Conservation (phyloP, 2,329 filamentous ascomycete species). For the Penicillium sp. region DNA sequence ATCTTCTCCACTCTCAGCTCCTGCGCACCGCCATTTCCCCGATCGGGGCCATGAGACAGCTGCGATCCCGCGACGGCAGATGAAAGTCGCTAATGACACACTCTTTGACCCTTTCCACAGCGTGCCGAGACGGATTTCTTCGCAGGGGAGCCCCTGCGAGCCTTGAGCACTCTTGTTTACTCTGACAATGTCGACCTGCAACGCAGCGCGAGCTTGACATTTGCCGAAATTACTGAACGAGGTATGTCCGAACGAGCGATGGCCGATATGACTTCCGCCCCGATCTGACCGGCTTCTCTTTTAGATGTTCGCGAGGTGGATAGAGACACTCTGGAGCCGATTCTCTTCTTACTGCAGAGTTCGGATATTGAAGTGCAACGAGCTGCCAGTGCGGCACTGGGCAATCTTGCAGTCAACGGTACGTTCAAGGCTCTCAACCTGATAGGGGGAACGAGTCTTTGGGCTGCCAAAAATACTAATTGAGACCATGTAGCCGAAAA, state of each 20-base stretch:
- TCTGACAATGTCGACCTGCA: slow-evolving; percentile 98
- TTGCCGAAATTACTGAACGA: slow-evolving; percentile 97
- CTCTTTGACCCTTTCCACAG: slow-evolving; percentile 44
- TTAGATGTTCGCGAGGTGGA: slow-evolving; percentile 95
- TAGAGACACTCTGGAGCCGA: slow-evolving; percentile 88
- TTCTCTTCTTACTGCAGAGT: slow-evolving; percentile 89
- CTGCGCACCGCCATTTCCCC: slow-evolving; percentile 23
- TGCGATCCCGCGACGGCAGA: background rate
- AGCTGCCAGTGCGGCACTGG: slow-evolving; percentile 89
- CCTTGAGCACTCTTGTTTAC: slow-evolving; percentile 91
- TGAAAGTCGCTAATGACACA: slow-evolving; percentile 13
- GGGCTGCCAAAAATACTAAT: background rate
- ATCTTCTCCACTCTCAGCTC: slow-evolving; percentile 3
- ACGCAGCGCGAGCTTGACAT: slow-evolving; percentile 93
- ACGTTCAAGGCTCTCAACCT: slow-evolving; percentile 8
- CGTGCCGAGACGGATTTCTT: slow-evolving; percentile 98
- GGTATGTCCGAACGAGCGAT: slow-evolving; percentile 48
- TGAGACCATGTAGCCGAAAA: slow-evolving; percentile 67
- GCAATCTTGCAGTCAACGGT: slow-evolving; percentile 97
- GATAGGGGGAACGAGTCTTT: slow-evolving; percentile 1
- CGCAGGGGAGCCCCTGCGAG: slow-evolving; percentile 85
- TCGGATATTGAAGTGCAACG: slow-evolving; percentile 95
- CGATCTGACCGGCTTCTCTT: slow-evolving; percentile 9
- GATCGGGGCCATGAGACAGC: background rate
- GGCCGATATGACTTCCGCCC: slow-evolving; percentile 7